A percentile compares a stretch with the other conserved stretches of the same genome.
Evolutionary conservation across 208 protist species (phyloP).

Genomic region (Leishmania turanica): DNA sequence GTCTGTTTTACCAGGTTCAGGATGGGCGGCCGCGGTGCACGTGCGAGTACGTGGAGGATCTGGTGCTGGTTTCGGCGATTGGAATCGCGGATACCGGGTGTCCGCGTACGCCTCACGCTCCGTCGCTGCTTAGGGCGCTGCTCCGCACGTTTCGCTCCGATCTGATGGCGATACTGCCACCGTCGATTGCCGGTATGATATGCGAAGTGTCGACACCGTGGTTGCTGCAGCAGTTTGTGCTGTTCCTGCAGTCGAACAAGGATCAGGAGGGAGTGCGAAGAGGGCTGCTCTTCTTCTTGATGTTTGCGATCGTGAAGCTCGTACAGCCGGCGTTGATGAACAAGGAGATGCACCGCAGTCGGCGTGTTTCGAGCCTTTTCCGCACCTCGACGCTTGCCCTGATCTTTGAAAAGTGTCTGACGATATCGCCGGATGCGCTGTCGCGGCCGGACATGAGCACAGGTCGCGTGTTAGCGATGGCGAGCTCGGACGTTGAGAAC

Average conservation of each 20-base stretch:
- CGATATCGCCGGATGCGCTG: constrained; percentile 40
- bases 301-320: constrained; percentile 30
- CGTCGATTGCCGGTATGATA: constrained; percentile 49
- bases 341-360: constrained; percentile 43
- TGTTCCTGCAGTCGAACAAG: constrained; percentile 30
- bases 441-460: constrained; percentile 73
- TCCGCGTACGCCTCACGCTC: constrained; percentile 10
- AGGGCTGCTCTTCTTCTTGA: constrained; percentile 28
- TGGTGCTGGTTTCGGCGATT: constrained; percentile 16
- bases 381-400: constrained; percentile 57
- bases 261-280: constrained; percentile 11
- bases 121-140: constrained; percentile 45
- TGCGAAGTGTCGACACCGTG: constrained; percentile 54
- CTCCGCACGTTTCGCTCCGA: constrained; percentile 35
- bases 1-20: constrained; percentile 51
- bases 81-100: neutral
- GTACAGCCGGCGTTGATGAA: constrained; percentile 41
- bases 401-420: constrained; percentile 86
- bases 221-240: constrained; percentile 63
- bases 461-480: constrained; percentile 88
- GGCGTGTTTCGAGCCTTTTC: constrained; percentile 46
- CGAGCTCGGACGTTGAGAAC: constrained; percentile 77
- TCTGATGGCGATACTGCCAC: constrained; percentile 28
- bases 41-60: constrained; percentile 45
- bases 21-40: constrained; percentile 31